phyloP scores from a whole-genome alignment of 441 rosid genomes.

The Daphne laureola region DNA sequence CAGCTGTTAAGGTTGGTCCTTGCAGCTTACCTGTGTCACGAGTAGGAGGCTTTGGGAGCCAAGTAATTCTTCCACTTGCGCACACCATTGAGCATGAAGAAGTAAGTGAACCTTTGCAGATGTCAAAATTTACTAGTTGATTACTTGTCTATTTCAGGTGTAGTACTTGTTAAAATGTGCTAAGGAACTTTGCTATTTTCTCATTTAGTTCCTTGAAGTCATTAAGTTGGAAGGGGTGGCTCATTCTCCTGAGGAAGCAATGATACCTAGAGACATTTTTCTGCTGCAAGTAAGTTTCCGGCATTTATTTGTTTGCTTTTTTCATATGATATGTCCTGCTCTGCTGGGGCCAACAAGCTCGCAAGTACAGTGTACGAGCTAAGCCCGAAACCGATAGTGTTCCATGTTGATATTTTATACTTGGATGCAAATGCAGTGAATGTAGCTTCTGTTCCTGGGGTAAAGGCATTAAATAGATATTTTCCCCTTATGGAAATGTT shows the following conservation, averaged over 20 bases:
- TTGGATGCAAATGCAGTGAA: too few relatives aligned
- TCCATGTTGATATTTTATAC: too few relatives aligned
- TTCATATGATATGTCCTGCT: background rate
- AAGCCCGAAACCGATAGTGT: too few relatives aligned
- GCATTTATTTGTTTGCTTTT: background rate
- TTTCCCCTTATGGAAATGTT: too few relatives aligned
- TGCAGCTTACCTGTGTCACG: constrained; percentile 65
- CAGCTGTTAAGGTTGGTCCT: constrained; percentile 89
- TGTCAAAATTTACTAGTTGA: background rate
- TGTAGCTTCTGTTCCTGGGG: too few relatives aligned
- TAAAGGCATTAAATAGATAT: too few relatives aligned
- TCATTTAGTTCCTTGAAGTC: constrained; percentile 74
- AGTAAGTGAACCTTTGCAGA: constrained; percentile 29
- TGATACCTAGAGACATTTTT: constrained; percentile 79
- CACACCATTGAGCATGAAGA: constrained; percentile 94
- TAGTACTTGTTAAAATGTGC: background rate
- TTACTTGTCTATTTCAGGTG: background rate
- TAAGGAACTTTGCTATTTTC: background rate
- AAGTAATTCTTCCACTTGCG: constrained; percentile 90
- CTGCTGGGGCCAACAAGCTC: too few relatives aligned
- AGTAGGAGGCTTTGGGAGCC: constrained; percentile 80
- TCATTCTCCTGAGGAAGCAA: constrained; percentile 78
- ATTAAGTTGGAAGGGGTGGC: constrained; percentile 80
- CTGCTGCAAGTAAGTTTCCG: constrained; percentile 67
- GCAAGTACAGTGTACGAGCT: too few relatives aligned